These are phyloP conservation scores for Angophora floribunda DNA, from an alignment of 345 rosid genomes.

Conservation along the genomic window DNA sequence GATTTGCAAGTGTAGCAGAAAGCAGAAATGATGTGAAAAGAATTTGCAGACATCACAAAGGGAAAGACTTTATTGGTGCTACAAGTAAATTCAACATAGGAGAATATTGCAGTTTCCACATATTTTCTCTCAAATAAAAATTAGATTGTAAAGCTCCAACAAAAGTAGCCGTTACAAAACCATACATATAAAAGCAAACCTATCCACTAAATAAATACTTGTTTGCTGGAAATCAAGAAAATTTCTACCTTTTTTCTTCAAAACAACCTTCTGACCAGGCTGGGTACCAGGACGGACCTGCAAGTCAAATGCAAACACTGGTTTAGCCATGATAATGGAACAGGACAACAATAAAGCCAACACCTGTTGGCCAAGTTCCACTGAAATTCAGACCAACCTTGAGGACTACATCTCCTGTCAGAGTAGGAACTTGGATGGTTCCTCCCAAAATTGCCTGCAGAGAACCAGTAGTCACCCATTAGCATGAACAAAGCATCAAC, in stretches of 20 bases:
- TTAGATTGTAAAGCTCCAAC: not conserved
- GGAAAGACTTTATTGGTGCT: not conserved
- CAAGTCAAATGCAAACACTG: not conserved
- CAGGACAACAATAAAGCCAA: not conserved
- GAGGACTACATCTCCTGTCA: constrained; percentile 95
- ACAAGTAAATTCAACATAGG: not conserved
- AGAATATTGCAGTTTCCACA: not conserved
- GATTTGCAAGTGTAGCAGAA: not conserved
- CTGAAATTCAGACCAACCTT: constrained; percentile 41
- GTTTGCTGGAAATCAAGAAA: not conserved
- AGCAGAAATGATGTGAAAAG: not conserved
- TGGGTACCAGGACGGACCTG: constrained; percentile 97
- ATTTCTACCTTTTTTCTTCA: constrained; percentile 79
- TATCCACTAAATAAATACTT: not conserved
- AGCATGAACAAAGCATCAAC: not conserved
- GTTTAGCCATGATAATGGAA: not conserved
- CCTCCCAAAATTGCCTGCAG: constrained; percentile 96
- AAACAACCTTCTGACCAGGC: constrained; percentile 97
- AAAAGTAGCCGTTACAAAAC: not conserved
- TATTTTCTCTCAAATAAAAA: not conserved
- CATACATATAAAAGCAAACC: not conserved
- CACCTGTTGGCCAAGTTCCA: not conserved
- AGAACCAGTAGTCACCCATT: not conserved
- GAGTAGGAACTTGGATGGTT: constrained; percentile 94
- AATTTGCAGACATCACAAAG: not conserved